These are phyloP conservation scores for Protomyces gravidus DNA, from an alignment of 1,139 yeast species.

Conservation along the genomic window DNA sequence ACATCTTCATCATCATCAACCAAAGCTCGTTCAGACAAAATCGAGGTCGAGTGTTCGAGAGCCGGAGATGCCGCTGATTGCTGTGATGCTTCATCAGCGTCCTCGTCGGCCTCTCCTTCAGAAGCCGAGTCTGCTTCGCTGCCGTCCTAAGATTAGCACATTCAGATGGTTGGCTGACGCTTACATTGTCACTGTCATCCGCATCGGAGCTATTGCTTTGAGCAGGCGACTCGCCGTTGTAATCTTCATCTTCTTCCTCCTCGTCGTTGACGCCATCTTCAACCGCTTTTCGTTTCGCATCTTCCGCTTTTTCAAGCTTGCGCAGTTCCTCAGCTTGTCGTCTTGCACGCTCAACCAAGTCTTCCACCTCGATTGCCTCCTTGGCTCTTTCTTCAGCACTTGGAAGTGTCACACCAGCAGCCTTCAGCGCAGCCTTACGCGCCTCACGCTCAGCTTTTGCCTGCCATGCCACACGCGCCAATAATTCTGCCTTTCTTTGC, in stretches of 20 bases:
- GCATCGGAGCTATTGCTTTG: constrained; percentile 38
- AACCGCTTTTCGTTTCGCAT: constrained; percentile 18
- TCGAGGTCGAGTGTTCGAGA: background rate
- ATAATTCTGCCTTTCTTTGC: constrained; percentile 27
- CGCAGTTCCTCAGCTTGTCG: constrained; percentile 39
- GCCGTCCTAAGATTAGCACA: constrained; percentile 25
- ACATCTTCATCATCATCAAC: constrained; percentile 8
- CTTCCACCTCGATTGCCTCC: constrained; percentile 44
- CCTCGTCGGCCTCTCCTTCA: constrained; percentile 36
- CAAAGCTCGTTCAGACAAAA: constrained; percentile 7
- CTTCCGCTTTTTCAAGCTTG: constrained; percentile 47
- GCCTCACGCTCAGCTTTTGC: constrained; percentile 37
- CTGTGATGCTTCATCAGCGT: constrained; percentile 36
- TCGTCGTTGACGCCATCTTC: constrained; percentile 46
- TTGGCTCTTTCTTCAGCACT: constrained; percentile 38
- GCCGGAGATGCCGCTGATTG: background rate
- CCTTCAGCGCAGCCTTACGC: constrained; percentile 37
- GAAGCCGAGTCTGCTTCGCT: background rate
- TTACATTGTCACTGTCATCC: constrained; percentile 34
- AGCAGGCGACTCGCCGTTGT: constrained; percentile 36
- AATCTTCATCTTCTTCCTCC: constrained; percentile 38
- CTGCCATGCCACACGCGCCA: constrained; percentile 39
- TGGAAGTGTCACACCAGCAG: constrained; percentile 38
- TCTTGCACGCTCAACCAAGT: constrained; percentile 57
- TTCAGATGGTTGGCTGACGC: constrained; percentile 28